Base-by-base conservation (phyloP, 495 filamentous ascomycete genomes). In the Podospora pseudoanserina region DNA sequence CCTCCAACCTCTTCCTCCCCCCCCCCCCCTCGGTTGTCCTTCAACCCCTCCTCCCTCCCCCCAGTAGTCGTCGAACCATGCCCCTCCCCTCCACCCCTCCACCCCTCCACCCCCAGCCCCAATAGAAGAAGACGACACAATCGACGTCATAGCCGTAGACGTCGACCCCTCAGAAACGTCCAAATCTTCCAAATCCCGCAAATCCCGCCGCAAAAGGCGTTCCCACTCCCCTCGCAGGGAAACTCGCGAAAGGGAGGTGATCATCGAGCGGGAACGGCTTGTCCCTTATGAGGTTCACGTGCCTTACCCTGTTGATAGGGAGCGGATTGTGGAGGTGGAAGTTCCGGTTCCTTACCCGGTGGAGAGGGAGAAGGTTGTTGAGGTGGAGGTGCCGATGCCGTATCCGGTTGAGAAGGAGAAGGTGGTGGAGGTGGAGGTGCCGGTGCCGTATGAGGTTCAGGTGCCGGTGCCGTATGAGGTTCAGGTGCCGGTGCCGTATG, bases 101-200 rank as follows among this genome's bases (percentile, higher is more conserved):
- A 3, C 76, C 76, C 73, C 74, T 11, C 70, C 71, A 15, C 72
- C 73, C 3, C 71, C 73, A 11, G 64, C 67, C 6, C 66, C 23
- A 6, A 6, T 26, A 32, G 32, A 19, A 2, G 28, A 69, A 0
- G 72, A 79, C 15, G 79, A 83, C 65, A 71, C 77, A 3, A 82
- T 85, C 64, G 84, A 85, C 65, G 78, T 85, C 57, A 84, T 86
- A 63, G 79, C 79, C 67, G 83, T 86, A n/a, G 81, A 85, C 71
- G 75, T 84, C 58, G 82, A 85, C 63, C 76, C 79, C 7, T 74
- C 77, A 1, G 70, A 77, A 23, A 67, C 68, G 13, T 64, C 57
- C 26, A 61, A 39, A 27, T 7, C 75, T 1, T 67, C 67, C 60
- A 75, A 73, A 0, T 68, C 66, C 65, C 77, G 75, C 30, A 49